A percentile compares a stretch with the other conserved stretches of the same genome.
phyloP scores from a whole-genome alignment of 179 eudicot species.

The Beta corolliflora region DNA sequence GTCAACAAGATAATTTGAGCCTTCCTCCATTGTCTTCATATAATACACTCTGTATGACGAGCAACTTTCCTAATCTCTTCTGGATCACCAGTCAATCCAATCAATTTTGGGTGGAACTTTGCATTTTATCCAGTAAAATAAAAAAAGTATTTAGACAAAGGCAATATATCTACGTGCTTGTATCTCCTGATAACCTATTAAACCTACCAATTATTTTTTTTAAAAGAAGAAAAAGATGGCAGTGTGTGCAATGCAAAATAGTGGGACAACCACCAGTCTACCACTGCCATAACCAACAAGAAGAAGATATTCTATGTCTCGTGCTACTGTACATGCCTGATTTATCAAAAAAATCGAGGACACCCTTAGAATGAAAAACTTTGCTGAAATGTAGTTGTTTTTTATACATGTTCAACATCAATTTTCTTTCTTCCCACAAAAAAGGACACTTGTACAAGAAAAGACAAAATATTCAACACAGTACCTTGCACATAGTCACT shows the following conservation, averaged over 20 bases:
- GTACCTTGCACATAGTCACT: conserved; percentile 82
- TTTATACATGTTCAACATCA: background rate
- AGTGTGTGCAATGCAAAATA: background rate
- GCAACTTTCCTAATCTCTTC: conserved; percentile 87
- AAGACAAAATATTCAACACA: background rate
- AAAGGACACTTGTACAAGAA: background rate
- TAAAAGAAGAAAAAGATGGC: background rate
- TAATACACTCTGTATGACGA: conserved; percentile 91
- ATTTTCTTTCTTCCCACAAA: background rate
- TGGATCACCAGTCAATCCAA: conserved; percentile 85
- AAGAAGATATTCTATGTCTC: background rate
- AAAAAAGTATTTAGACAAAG: background rate
- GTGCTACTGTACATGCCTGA: background rate
- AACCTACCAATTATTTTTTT: background rate
- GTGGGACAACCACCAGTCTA: background rate
- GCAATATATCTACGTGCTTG: background rate
- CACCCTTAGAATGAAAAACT: background rate
- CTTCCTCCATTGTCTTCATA: conserved; percentile 82
- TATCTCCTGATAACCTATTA: background rate
- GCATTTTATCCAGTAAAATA: conserved; percentile 23
- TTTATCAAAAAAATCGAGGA: background rate
- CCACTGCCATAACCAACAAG: background rate
- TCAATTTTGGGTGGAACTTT: conserved; percentile 89
- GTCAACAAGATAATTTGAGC: conserved; percentile 91
- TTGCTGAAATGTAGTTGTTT: background rate